Evolutionary conservation across 2,329 filamentous ascomycete genomes (phyloP).

Genomic region (Penicillium oxalicum): DNA sequence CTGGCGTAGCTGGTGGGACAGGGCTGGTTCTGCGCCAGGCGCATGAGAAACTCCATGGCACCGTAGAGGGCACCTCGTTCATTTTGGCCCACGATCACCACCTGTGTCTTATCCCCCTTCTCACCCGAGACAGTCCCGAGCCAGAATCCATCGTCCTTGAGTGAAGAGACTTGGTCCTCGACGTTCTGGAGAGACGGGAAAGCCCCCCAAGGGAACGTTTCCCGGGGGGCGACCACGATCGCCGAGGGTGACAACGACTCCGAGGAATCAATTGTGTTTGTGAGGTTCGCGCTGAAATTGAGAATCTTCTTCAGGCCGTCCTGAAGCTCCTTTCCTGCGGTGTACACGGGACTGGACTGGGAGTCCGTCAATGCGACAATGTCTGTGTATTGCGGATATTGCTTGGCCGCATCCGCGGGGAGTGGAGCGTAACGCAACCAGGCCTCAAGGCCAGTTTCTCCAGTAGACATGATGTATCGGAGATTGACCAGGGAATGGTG

Average conservation of each 20-base stretch:
- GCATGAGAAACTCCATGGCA: conserved; percentile 61
- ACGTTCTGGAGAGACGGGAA: background rate
- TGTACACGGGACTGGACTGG: conserved; percentile 49
- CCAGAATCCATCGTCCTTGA: conserved; percentile 47
- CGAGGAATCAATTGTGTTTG: background rate
- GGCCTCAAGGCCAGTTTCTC: conserved; percentile 52
- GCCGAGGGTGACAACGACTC: background rate
- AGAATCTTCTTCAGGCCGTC: conserved; percentile 53
- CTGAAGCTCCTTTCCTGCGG: conserved; percentile 52
- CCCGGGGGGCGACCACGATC: background rate
- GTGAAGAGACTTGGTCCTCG: background rate
- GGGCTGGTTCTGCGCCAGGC: conserved; percentile 56
- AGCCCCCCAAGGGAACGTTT: background rate
- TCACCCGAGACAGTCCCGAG: conserved; percentile 42
- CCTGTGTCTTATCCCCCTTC: conserved; percentile 30
- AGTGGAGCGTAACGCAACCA: conserved; percentile 58
- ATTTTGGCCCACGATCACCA: conserved; percentile 50
- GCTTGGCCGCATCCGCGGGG: conserved; percentile 28
- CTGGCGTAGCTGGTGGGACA: conserved; percentile 44
- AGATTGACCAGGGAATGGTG: background rate
- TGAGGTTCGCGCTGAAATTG: conserved; percentile 37
- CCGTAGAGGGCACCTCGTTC: conserved; percentile 64
- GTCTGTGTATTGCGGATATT: conserved; percentile 36
- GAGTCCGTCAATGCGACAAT: conserved; percentile 50
- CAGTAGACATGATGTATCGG: background rate